Evolutionary conservation across 2,329 filamentous ascomycete species (phyloP).

Genomic region (Penicillium sp.): DNA sequence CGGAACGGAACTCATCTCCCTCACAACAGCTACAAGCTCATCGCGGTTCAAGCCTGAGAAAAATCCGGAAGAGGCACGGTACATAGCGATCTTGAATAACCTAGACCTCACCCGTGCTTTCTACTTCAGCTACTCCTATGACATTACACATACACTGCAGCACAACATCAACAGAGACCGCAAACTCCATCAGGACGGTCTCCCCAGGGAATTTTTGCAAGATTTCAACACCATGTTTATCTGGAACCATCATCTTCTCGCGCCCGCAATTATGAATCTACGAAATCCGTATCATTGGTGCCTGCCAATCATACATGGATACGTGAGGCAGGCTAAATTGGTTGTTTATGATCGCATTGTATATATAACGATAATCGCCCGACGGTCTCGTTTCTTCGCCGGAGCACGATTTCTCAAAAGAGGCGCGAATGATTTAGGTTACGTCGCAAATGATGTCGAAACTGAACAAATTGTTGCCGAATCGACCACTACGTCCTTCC

Average conservation of each 20-base stretch:
- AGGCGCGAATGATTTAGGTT: conserved; percentile 90
- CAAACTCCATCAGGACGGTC: conserved; percentile 68
- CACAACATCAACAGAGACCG: conserved; percentile 87
- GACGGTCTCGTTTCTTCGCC: conserved; percentile 90
- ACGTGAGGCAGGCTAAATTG: conserved; percentile 86
- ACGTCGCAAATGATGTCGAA: conserved; percentile 98
- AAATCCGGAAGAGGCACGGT: conserved; percentile 87
- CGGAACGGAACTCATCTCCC: conserved; percentile 85
- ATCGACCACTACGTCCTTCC: conserved; percentile 91
- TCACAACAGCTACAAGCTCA: conserved; percentile 69
- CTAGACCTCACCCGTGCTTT: conserved; percentile 89
- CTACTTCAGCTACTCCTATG: conserved; percentile 98
- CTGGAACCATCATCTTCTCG: conserved; percentile 90
- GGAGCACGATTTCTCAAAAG: conserved; percentile 93
- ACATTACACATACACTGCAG: conserved; percentile 89
- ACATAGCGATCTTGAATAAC: conserved; percentile 85
- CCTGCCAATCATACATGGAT: conserved; percentile 91
- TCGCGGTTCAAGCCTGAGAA: conserved; percentile 76
- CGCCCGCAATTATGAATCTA: conserved; percentile 71
- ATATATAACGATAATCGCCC: conserved; percentile 91
- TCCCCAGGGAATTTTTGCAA: conserved; percentile 67
- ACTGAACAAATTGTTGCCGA: conserved; percentile 98
- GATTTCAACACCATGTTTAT: conserved; percentile 98
- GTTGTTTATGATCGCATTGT: conserved; percentile 86
- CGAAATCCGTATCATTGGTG: conserved; percentile 94